These are phyloP conservation scores for Cladosporium austrohemisphaericum DNA, from an alignment of 2,329 filamentous ascomycete genomes.

Conservation along the genomic window DNA sequence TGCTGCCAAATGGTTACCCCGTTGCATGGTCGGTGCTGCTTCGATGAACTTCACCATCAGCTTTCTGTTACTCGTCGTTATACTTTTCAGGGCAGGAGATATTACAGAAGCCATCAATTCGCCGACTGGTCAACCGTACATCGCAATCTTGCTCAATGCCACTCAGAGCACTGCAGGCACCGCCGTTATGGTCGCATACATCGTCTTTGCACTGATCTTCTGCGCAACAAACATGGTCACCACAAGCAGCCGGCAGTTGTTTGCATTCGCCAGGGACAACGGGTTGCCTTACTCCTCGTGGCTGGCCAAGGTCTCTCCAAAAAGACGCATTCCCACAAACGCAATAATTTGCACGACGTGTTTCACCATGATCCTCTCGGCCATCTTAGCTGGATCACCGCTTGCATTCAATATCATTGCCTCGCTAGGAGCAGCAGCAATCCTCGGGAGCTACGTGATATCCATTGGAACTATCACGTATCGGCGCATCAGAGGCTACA, in stretches of 20 bases:
- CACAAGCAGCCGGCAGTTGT: slow-evolving; percentile 41
- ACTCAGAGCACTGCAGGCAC: slow-evolving; percentile 24
- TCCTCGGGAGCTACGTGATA: slow-evolving; percentile 33
- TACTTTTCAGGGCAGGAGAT: slow-evolving; percentile 9
- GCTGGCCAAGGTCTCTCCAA: slow-evolving; percentile 23
- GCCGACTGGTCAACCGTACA: slow-evolving; percentile 19
- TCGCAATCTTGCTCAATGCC: slow-evolving; percentile 24
- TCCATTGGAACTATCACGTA: slow-evolving; percentile 32
- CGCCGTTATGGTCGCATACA: slow-evolving; percentile 21
- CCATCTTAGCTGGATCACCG: slow-evolving; percentile 38
- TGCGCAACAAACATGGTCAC: slow-evolving; percentile 38
- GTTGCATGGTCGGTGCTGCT: slow-evolving; percentile 24
- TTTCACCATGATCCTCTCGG: slow-evolving; percentile 25
- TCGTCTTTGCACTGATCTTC: slow-evolving; percentile 34
- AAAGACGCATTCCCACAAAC: slow-evolving; percentile 29
- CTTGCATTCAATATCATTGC: slow-evolving; percentile 41
- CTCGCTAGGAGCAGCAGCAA: slow-evolving; percentile 34
- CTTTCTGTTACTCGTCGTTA: slow-evolving; percentile 16
- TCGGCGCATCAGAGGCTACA: slow-evolving; percentile 28
- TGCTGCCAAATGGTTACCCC: slow-evolving; percentile 21
- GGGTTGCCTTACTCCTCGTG: slow-evolving; percentile 35
- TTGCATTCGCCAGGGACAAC: slow-evolving; percentile 35
- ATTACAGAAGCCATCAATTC: slow-evolving; percentile 22
- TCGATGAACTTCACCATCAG: slow-evolving; percentile 21
- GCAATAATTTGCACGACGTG: slow-evolving; percentile 23